Evolutionary conservation across 257 asterid species (phyloP).

Genomic region (Ilex aquifolium): DNA sequence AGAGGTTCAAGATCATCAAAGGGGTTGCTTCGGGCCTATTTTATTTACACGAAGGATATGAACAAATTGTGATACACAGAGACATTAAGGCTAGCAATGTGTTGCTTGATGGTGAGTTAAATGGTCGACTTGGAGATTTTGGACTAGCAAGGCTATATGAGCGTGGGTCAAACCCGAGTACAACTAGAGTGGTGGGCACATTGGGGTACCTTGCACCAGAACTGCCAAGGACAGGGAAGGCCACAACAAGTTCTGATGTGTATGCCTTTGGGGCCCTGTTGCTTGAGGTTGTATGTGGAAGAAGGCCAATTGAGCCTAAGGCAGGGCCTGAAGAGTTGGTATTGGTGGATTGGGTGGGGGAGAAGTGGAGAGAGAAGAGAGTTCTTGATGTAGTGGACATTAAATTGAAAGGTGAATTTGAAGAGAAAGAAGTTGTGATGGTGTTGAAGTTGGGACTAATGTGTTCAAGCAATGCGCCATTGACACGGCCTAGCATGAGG

Average conservation of each 20-base stretch:
- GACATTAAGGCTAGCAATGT: constrained; percentile 72
- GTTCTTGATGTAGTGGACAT: too few relatives aligned
- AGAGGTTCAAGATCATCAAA: constrained; percentile 53
- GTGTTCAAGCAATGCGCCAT: too few relatives aligned
- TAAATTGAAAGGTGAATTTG: too few relatives aligned
- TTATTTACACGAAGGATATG: constrained; percentile 69
- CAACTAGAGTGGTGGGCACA: constrained; percentile 64
- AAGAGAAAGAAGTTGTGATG: too few relatives aligned
- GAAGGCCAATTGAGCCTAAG: too few relatives aligned
- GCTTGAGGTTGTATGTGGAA: constrained; percentile 21
- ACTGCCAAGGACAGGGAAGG: constrained; percentile 45
- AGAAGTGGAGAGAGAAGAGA: too few relatives aligned
- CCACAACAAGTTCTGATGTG: constrained; percentile 51
- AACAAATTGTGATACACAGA: constrained; percentile 54
- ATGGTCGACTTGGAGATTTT: constrained; percentile 50
- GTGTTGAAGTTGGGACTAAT: too few relatives aligned
- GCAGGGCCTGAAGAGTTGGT: too few relatives aligned
- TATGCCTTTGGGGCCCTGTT: constrained; percentile 51
- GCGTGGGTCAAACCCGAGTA: constrained; percentile 52
- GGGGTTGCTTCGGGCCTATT: constrained; percentile 62
- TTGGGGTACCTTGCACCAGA: constrained; percentile 70
- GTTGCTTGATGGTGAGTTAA: constrained; percentile 47
- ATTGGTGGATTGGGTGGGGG: too few relatives aligned
- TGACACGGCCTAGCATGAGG: too few relatives aligned
- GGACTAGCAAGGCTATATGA: constrained; percentile 57